Percentiles rank a stretch among this genome's conserved stretches.
These are phyloP conservation scores for Zizania latifolia DNA, from an alignment of 176 grass and related monocot species.

Conservation along the genomic window DNA sequence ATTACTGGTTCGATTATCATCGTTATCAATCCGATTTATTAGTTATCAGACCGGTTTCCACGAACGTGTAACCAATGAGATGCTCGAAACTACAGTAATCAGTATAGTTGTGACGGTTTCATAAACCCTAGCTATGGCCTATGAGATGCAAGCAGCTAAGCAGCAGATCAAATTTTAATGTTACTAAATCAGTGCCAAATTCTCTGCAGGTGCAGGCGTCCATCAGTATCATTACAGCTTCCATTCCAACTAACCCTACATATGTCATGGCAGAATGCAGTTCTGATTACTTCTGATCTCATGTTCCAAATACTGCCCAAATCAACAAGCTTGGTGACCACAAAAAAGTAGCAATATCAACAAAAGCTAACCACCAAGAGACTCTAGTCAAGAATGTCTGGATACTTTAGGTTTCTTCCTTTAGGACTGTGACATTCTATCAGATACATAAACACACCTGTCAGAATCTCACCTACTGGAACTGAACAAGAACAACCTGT, in stretches of 20 bases:
- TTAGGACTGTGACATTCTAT: slow-evolving; percentile 16
- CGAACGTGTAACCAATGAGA: too few species aligned
- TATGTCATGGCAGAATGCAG: neutral
- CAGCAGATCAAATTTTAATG: too few species aligned
- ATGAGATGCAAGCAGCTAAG: too few species aligned
- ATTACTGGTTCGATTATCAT: too few species aligned
- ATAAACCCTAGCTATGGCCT: too few species aligned
- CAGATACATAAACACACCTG: slow-evolving; percentile 2
- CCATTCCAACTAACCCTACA: neutral
- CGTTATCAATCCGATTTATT: too few species aligned
- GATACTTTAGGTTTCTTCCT: neutral
- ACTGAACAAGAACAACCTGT: neutral
- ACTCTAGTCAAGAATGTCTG: slow-evolving; percentile 21
- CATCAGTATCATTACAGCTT: neutral
- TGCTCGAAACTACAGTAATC: too few species aligned
- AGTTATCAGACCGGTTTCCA: too few species aligned
- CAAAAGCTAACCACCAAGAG: neutral
- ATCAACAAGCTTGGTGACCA: neutral
- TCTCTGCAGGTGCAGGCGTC: neutral
- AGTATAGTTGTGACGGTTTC: too few species aligned
- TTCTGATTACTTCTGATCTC: neutral
- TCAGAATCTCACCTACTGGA: slow-evolving; percentile 13
- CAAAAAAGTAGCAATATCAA: neutral
- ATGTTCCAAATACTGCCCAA: neutral
- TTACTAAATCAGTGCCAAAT: neutral